Evolutionary conservation across 306 rosid genomes (phyloP), one percentile per base, ranked within the genome.

Genomic region (Cucurbita pepo): DNA sequence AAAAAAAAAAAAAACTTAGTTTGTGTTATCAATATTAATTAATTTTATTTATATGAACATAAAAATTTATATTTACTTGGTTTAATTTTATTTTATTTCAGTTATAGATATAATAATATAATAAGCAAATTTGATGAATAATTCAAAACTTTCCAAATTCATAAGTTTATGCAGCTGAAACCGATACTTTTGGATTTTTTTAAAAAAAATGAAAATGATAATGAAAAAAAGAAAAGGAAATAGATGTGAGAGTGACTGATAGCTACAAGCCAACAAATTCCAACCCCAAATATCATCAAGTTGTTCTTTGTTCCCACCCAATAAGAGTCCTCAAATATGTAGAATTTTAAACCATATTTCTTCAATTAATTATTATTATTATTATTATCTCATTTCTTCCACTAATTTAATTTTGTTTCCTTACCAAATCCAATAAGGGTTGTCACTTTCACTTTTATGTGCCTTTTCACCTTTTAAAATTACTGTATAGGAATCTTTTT

Each of bases 381-480:
- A 67, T 4, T 63, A 30, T 30, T 30, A 30, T 45, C 4, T 65
- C 2, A 44, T 19, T 22, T 21, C 6, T 14, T 10, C 18, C 71
- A 44, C n/a, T 48, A 69, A 47, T 48, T 30, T 48, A 13, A 69
- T 48, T 48, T 72, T 43, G 40, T 52, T 10, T 71, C 53, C 64
- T 40, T 40, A 55, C 76, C 76, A 72, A 72, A 55, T 72, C 76
- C 76, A 55, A 10, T 55, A 37, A 72, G 61, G 75, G 45, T 38
- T 54, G 64, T 72, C 76, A 55, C 38, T 72, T 54, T 72, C 76
- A 53, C 38, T 57, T 4, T 10, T 13, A 13, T 59, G 14, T 59
- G 50, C 50, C 9, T 8, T 38, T 40, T 43, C 10, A 41, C 37
- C 70, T 11, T 41, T 2, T 51, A 63, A 2, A 8, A 43, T 64